Percentiles rank a stretch among this genome's conserved stretches.
Evolutionary conservation across 2,329 filamentous ascomycete genomes (phyloP).

Genomic region (Geosmithia morbida): DNA sequence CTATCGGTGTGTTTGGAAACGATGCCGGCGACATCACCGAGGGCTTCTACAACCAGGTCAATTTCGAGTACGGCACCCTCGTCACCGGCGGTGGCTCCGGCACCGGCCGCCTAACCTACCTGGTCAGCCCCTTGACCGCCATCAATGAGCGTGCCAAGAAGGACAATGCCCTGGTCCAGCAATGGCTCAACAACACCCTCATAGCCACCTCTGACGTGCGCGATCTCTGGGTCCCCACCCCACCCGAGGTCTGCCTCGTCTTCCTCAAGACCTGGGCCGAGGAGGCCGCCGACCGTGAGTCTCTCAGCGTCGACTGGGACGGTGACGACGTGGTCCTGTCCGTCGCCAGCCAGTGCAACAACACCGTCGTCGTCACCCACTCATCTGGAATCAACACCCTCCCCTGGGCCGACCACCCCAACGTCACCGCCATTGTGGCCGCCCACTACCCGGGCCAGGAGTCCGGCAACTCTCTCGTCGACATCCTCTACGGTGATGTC

Average conservation of each 20-base stretch:
- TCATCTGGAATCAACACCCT: constrained; percentile 56
- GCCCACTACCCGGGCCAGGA: constrained; percentile 61
- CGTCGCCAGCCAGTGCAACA: constrained; percentile 46
- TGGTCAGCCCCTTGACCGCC: constrained; percentile 20
- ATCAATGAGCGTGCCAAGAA: constrained; percentile 29
- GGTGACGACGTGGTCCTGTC: constrained; percentile 48
- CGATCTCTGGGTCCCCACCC: constrained; percentile 28
- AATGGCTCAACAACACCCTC: constrained; percentile 31
- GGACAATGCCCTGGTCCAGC: constrained; percentile 28
- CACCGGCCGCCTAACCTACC: constrained; percentile 21
- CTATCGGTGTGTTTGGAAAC: constrained; percentile 40
- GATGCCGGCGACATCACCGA: constrained; percentile 37
- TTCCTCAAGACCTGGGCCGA: constrained; percentile 52
- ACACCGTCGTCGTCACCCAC: constrained; percentile 54
- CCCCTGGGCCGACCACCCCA: constrained; percentile 50
- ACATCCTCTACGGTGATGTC: constrained; percentile 53
- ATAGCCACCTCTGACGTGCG: constrained; percentile 20
- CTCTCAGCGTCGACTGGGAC: constrained; percentile 37
- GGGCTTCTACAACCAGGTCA: constrained; percentile 46
- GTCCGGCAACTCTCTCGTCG: constrained; percentile 50
- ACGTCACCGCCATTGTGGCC: constrained; percentile 52
- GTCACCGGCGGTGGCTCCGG: constrained; percentile 41
- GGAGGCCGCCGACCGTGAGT: constrained; percentile 44
- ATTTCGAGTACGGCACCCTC: constrained; percentile 45
- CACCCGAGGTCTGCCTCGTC: constrained; percentile 53